These are phyloP conservation scores for Hypoxylon sp. DNA, from an alignment of 2,329 filamentous ascomycete species.

Conservation along the genomic window DNA sequence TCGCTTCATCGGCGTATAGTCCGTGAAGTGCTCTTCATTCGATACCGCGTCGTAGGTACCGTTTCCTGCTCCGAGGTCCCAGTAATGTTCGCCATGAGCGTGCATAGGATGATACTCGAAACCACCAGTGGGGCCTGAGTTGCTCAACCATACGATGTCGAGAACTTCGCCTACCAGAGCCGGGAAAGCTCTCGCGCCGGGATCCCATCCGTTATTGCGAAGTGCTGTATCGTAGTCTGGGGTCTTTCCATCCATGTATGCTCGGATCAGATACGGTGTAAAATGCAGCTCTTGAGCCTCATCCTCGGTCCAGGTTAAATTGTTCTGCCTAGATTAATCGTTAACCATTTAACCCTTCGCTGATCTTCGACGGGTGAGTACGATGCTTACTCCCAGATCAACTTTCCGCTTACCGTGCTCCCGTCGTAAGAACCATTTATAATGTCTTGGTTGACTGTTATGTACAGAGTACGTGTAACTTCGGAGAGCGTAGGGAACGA, in stretches of 20 bases:
- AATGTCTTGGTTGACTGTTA: conserved; percentile 59
- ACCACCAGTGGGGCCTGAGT: conserved; percentile 52
- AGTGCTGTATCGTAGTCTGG: conserved; percentile 66
- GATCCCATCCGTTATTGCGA: conserved; percentile 66
- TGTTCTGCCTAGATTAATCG: conserved; percentile 54
- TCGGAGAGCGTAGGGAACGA: conserved; percentile 57
- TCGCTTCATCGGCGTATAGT: conserved; percentile 55
- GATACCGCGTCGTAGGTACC: conserved; percentile 64
- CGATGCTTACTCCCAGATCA: conserved; percentile 54
- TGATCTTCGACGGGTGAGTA: background rate
- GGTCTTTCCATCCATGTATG: conserved; percentile 64
- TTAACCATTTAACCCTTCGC: conserved; percentile 15
- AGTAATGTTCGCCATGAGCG: conserved; percentile 66
- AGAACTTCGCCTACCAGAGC: conserved; percentile 68
- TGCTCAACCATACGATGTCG: conserved; percentile 64
- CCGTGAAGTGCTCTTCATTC: conserved; percentile 59
- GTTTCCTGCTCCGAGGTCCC: conserved; percentile 65
- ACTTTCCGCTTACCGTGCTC: conserved; percentile 48
- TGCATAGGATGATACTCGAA: conserved; percentile 67
- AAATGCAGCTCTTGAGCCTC: conserved; percentile 43
- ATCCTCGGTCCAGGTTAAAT: conserved; percentile 59
- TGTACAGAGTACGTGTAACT: conserved; percentile 63
- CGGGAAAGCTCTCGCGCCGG: conserved; percentile 62
- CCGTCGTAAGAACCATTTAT: conserved; percentile 51
- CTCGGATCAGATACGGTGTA: conserved; percentile 63